Evolutionary conservation across 140 eudicot species (phyloP), one percentile per base, ranked within the genome.

Genomic region (Flaveria floridana): DNA sequence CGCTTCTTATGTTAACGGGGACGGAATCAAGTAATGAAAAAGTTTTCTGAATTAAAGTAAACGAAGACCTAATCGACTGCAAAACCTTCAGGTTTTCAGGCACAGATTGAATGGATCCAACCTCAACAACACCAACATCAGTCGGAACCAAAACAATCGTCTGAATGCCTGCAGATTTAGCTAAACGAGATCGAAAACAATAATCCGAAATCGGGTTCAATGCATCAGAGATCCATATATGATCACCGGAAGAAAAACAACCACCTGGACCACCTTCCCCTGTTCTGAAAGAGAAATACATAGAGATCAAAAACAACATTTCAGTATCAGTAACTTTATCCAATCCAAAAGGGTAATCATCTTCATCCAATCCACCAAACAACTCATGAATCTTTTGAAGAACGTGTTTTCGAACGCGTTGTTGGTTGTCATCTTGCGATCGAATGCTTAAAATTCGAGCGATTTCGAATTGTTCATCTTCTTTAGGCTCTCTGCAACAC

Each of bases 271-370:
- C 98, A 0, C 98, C 98, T 82, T 92, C 86, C 11, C 87, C 91
- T n/a, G 77, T 78, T 3, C 85, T 85, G 63, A 92, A 92, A 7
- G 88, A 87, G 73, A 89, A 92, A 79, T 92, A 92, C 98, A 92
- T 89, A 0, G 98, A 92, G 6, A 91, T 86, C 7, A 92, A 80
- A 72, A 89, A 92, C 73, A 92, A 89, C 92, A 92, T 89, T 69
- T 92, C 98, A 14, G 83, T 85, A 76, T 92, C 98, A 2, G 96
- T 92, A 76, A 92, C 96, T 81, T 73, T 89, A 82, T 89, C 98
- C 79, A 92, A 80, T 25, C 89, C 91, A 70, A 84, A 84, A 52
- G 96, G 96, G 75, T 86, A 86, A 73, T 77, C 78, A 70, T 89
- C 98, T 65, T 92, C 98, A 75, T 92, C 95, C 3, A 85, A 80